Percentiles rank a stretch among this genome's conserved stretches.
These are phyloP conservation scores for Aspergillus ochraceus DNA, from an alignment of 2,329 filamentous ascomycete species.

Conservation along the genomic window DNA sequence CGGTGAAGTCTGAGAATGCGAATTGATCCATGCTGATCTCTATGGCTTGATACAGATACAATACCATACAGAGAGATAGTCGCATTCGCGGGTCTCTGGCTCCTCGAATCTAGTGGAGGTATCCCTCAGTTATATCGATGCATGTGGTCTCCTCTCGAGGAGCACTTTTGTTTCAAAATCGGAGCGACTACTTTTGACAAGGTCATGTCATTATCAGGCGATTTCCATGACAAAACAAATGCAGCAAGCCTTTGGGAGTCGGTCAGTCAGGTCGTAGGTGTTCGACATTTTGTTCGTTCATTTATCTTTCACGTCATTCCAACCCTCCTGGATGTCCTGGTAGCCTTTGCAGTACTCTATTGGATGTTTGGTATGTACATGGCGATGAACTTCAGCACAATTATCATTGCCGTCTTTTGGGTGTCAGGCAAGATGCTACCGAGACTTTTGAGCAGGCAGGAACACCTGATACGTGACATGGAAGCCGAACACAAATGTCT, in stretches of 20 bases:
- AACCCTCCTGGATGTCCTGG: slow-evolving; percentile 60
- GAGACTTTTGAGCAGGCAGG: background rate
- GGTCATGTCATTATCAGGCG: slow-evolving; percentile 48
- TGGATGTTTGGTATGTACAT: slow-evolving; percentile 59
- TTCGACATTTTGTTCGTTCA: slow-evolving; percentile 61
- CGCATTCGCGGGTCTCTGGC: slow-evolving; percentile 52
- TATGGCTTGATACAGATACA: slow-evolving; percentile 5
- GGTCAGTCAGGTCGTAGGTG: slow-evolving; percentile 62
- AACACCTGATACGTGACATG: background rate
- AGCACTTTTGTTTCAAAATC: slow-evolving; percentile 59
- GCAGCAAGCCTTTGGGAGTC: slow-evolving; percentile 67
- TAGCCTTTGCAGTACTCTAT: slow-evolving; percentile 63
- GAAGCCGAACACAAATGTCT: background rate
- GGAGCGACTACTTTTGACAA: slow-evolving; percentile 64
- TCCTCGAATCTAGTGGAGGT: slow-evolving; percentile 54
- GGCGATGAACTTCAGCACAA: slow-evolving; percentile 43
- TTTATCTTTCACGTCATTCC: slow-evolving; percentile 62
- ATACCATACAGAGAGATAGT: slow-evolving; percentile 56
- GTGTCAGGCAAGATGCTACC: background rate
- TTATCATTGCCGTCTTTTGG: background rate
- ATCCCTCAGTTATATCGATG: slow-evolving; percentile 52
- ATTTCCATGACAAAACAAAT: slow-evolving; percentile 47
- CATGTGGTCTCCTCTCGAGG: slow-evolving; percentile 57
- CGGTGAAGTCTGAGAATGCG: background rate
- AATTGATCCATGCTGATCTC: background rate